These are phyloP conservation scores for Amanita muscaria DNA, from an alignment of 768 basidiomycete species.

Conservation along the genomic window DNA sequence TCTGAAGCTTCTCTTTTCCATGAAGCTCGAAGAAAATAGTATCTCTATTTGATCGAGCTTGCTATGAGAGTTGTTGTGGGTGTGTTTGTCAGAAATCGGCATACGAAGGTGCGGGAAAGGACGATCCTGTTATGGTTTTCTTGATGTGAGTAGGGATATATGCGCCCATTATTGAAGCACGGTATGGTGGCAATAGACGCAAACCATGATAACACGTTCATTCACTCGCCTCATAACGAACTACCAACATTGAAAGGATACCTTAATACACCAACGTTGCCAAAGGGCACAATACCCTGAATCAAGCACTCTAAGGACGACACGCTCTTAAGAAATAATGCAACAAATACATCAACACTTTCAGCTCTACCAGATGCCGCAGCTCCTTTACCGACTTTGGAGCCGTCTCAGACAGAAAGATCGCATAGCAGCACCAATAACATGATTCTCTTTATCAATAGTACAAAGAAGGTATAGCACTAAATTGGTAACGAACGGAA, in stretches of 20 bases:
- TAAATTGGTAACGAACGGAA: too few species aligned
- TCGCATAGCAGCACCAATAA: too few species aligned
- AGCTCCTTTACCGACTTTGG: too few species aligned
- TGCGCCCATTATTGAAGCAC: too few species aligned
- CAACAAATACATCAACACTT: too few species aligned
- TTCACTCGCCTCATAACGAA: constrained; percentile 39
- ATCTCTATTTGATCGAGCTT: constrained; percentile 76
- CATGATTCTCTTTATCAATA: too few species aligned
- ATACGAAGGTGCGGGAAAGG: constrained; percentile 62
- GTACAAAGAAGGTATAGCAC: too few species aligned
- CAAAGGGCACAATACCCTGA: constrained; percentile 75
- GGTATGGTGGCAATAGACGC: too few species aligned
- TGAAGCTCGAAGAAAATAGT: constrained; percentile 76
- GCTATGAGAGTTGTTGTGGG: constrained; percentile 81
- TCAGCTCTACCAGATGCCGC: too few species aligned
- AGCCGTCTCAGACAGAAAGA: too few species aligned
- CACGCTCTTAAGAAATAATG: too few species aligned
- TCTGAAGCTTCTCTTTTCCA: constrained; percentile 76
- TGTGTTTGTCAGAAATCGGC: constrained; percentile 78
- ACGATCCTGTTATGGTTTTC: constrained; percentile 76
- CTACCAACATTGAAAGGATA: constrained; percentile 67
- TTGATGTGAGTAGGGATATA: constrained; percentile 28
- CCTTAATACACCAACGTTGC: constrained; percentile 89
- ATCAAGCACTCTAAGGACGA: too few species aligned
- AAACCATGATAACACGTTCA: constrained; percentile 70